Base-by-base conservation (phyloP, 2,329 filamentous ascomycete genomes). In the Epichloe baconii region DNA sequence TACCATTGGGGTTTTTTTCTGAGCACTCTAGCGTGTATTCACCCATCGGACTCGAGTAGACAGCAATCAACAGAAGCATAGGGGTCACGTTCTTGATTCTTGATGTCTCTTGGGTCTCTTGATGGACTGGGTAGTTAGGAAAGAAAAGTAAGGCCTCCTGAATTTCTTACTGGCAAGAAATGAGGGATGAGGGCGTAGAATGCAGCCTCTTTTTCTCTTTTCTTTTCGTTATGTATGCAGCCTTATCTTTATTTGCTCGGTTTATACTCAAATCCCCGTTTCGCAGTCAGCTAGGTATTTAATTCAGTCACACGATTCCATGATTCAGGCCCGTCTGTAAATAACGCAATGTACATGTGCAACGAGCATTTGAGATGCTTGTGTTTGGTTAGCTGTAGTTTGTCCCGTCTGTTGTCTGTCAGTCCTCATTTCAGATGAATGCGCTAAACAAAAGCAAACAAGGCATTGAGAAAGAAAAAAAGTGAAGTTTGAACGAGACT, bases 191-290 rank as follows among this genome's bases (percentile, higher is more conserved):
- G 43, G 48, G 52, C 48, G 49, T 41, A 41, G 35, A 49, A 54
- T 49, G 49, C 50, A 52, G 46, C 50, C 49, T 50, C 50, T 48
- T 47, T 47, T 4, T 51, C 36, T 53, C 19, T 46, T 14, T 50
- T 50, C 21, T 60, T 59, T 63, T 65, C 62, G 63, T 66, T 61
- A 63, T 64, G 62, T 62, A 64, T 64, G 62, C 61, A 63, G 63
- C 64, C 61, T 56, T 60, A 58, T 53, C 58, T 66, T 62, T 61
- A 55, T 61, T 58, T 58, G 58, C 60, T 57, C 55, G 48, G 31
- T 47, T 61, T 62, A 61, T 59, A 62, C 59, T 61, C 59, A 61
- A 61, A 64, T 58, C 58, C 43, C 62, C 57, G 60, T 53, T 55
- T 59, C 54, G 59, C 34, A 26, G 57, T 60, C 62, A 64, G 64